Evolutionary conservation across 2,329 filamentous ascomycete genomes (phyloP), one percentile per base, ranked within the genome.

Genomic region (Cordyceps farinosa): DNA sequence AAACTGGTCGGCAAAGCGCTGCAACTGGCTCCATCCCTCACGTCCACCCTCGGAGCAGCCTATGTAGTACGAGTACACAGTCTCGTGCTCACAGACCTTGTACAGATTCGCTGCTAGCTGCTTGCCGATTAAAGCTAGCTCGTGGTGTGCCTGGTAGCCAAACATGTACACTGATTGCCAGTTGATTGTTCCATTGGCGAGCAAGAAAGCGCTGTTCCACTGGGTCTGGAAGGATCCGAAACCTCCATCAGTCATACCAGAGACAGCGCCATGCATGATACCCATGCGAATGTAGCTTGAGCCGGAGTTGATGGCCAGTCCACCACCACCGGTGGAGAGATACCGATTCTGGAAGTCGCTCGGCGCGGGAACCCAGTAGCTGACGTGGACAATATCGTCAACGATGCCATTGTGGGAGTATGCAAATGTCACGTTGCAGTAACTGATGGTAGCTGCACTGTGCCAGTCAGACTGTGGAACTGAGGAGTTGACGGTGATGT

Each of bases 11-110:
- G 78, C 78, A 67, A 77, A 84, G 17, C 81, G 78, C 69, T 85
- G 82, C 1, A 82, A 73, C 69, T 84, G 81, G 62, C 75, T 78
- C 75, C 75, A 78, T 15, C 75, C 80, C 66, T 82, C 78, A 5
- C 80, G 75, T 1, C 79, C 82, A 27, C 82, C 82, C 58, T 84
- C 82, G 13, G 81, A 84, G 70, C 82, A 85, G 3, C 81, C 82
- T 65, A 82, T 77, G 66, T 80, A 85, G 72, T 84, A 84, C 2
- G 80, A 74, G 69, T 80, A 81, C 11, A 76, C 54, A 65, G 71
- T 73, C 15, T 67, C 60, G 22, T 29, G 57, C 6, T 64, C 59
- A 1, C 69, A 57, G 22, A 74, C 67, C 70, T 70, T 71, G 68
- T 78, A 82, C 69, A 81, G 75, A 10, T 73, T 74, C 42, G 72